phyloP scores from a whole-genome alignment of 2,329 filamentous ascomycete genomes.

The Aureobasidium sp. region DNA sequence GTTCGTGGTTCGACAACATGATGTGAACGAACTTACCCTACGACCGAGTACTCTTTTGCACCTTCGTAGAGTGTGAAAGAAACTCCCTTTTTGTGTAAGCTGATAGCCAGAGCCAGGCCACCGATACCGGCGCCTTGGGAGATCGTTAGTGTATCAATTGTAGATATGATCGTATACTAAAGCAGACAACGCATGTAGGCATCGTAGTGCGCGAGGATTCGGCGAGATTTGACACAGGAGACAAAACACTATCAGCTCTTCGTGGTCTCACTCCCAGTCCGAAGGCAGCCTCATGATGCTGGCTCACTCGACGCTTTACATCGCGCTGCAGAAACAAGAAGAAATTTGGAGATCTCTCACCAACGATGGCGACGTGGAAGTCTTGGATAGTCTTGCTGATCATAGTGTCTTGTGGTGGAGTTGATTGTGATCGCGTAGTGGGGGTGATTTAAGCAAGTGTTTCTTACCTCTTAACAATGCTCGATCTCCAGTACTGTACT shows the following conservation, averaged over 20 bases:
- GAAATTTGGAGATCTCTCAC: no score
- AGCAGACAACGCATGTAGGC: no score
- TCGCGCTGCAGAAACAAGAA: no score
- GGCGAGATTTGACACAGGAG: no score
- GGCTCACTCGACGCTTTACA: no score
- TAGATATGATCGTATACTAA: no score
- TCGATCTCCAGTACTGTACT: neutral
- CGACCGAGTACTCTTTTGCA: slow-evolving; percentile 5
- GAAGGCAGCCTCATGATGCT: no score
- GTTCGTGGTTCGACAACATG: neutral
- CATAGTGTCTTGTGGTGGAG: neutral
- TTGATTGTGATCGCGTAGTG: neutral
- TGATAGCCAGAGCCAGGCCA: slow-evolving; percentile 16
- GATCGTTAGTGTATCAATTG: no score
- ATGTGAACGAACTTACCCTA: neutral
- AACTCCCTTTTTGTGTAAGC: slow-evolving; percentile 3
- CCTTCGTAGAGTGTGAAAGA: slow-evolving; percentile 10
- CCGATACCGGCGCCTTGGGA: slow-evolving; percentile 13
- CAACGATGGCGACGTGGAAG: slow-evolving; percentile 13
- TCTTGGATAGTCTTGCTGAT: neutral
- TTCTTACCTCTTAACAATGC: neutral
- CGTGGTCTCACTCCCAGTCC: no score
- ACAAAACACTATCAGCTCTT: no score
- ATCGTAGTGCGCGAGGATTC: no score
- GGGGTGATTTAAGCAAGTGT: neutral